Base-by-base conservation (phyloP, 805 yeast genomes). In the Ogataea philodendri region DNA sequence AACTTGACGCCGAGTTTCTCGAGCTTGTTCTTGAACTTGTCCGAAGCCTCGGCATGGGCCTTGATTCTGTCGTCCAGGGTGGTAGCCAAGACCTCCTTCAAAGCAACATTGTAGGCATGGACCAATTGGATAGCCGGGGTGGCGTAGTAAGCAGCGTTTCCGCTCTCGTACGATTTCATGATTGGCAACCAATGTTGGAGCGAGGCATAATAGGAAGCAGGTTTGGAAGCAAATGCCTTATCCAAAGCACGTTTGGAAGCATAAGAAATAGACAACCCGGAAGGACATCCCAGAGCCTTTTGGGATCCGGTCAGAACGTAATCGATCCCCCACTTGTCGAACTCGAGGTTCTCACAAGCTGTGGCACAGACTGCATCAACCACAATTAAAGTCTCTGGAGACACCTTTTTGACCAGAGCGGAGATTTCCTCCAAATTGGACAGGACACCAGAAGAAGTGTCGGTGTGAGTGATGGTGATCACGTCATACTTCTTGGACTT, bases 351-450 rank as follows among this genome's bases (percentile, higher is more conserved):
- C 66, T 90, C 98, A 42, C 85, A 93, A 16, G 84, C 97, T 42
- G 89, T 76, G 6, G 97, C 87, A 65, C 97, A 93, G 19, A 90
- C 97, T 30, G 95, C 96, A 60, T 90, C 98, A 25, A 90, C 95
- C 33, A 87, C 66, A 35, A 90, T 70, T 43, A 90, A 70, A 15
- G 96, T 76, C 19, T 84, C 83, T 35, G 97, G 97, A 4, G 87
- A 74, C 2, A 70, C 63, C 44, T 65, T 55, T 51, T 78, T 76
- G 41, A 84, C 81, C n/a, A 80, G 47, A 34, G 61, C 63, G 17
- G 94, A 62, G 39, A 88, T 70, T 11, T 68, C 65, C 54, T 75
- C 68, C 44, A 90, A 79, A 54, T 84, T 82, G 28, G 80, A 68
- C 25, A 88, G 74, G 26, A 90, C 96, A n/a, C 95, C 95, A 22